Evolutionary conservation across 176 grass and related monocot species (phyloP).

Genomic region (Oropetium thomaeum): DNA sequence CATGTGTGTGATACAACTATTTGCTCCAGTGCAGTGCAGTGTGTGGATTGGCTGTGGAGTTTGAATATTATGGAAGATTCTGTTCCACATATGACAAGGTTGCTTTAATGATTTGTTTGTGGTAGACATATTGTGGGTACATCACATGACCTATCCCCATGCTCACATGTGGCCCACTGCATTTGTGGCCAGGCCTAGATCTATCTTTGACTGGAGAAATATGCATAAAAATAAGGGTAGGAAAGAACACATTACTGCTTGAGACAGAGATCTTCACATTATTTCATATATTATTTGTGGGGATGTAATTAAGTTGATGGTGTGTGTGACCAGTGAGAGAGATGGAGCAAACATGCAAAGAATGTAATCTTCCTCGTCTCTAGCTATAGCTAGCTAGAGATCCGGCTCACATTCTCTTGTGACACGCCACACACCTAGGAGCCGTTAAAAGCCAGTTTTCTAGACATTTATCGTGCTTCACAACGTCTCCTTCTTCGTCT

Average conservation of each 20-base stretch:
- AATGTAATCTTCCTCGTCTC: constrained; percentile 47
- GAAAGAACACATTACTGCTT: constrained; percentile 24
- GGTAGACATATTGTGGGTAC: constrained; percentile 70
- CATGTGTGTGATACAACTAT: constrained; percentile 24
- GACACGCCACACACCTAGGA: constrained; percentile 32
- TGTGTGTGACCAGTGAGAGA: constrained; percentile 26
- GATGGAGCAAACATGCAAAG: constrained; percentile 22
- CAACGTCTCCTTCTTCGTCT: constrained; percentile 21
- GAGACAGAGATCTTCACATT: constrained; percentile 17
- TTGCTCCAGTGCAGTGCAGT: constrained; percentile 21
- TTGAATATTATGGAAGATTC: constrained; percentile 92
- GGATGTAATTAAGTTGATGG: constrained; percentile 1
- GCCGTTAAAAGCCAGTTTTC: constrained; percentile 60
- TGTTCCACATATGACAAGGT: constrained; percentile 83
- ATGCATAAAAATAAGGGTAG: constrained; percentile 44
- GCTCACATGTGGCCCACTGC: constrained; percentile 80
- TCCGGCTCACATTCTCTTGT: constrained; percentile 52
- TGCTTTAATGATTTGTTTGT: constrained; percentile 50
- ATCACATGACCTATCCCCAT: constrained; percentile 82
- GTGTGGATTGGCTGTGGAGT: constrained; percentile 52
- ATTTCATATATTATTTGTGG: constrained; percentile 17
- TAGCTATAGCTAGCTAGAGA: constrained; percentile 3
- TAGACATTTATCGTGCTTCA: constrained; percentile 42
- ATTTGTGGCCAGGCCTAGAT: constrained; percentile 72
- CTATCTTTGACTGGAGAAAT: constrained; percentile 72